phyloP scores from a whole-genome alignment of 352 stramenopile genomes.

The Phytopythium chamaehyphon region DNA sequence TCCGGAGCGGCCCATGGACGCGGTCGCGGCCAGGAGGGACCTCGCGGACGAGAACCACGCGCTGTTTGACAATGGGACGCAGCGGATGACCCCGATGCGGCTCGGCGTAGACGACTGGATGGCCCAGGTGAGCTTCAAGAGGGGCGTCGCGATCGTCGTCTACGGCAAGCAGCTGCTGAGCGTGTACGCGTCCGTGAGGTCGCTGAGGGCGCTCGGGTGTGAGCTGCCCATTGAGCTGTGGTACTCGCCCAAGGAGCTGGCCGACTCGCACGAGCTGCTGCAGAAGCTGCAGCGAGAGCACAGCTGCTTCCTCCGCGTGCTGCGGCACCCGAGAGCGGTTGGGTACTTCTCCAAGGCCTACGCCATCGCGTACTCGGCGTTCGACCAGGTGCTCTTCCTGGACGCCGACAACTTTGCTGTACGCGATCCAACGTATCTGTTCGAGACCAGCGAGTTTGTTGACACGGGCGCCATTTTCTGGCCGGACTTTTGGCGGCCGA shows the following conservation, averaged over 20 bases:
- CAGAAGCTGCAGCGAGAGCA: conserved; percentile 30
- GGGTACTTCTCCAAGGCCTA: conserved; percentile 57
- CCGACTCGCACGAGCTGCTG: conserved; percentile 32
- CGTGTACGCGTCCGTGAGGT: conserved; percentile 31
- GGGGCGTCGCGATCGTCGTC: conserved; percentile 30
- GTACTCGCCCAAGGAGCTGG: conserved; percentile 37
- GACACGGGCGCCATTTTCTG: conserved; percentile 49
- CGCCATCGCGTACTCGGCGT: conserved; percentile 47
- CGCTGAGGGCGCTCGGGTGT: conserved; percentile 36
- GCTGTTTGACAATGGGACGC: conserved; percentile 7
- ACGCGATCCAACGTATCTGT: conserved; percentile 59
- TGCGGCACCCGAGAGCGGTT: conserved; percentile 33
- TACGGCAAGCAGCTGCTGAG: conserved; percentile 28
- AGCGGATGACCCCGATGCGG: not conserved
- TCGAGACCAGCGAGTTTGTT: conserved; percentile 41
- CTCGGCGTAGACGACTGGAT: not conserved
- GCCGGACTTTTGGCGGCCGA: conserved; percentile 68
- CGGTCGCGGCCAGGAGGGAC: conserved; percentile 18
- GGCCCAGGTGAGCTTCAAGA: not conserved
- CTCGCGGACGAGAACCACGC: conserved; percentile 17
- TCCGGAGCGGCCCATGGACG: conserved; percentile 27
- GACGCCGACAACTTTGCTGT: conserved; percentile 61
- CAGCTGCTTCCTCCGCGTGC: conserved; percentile 39
- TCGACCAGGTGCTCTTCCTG: conserved; percentile 51
- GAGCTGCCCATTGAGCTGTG: conserved; percentile 57